Evolutionary conservation across 306 rosid genomes (phyloP).

Genomic region (Vachellia pachyceras): DNA sequence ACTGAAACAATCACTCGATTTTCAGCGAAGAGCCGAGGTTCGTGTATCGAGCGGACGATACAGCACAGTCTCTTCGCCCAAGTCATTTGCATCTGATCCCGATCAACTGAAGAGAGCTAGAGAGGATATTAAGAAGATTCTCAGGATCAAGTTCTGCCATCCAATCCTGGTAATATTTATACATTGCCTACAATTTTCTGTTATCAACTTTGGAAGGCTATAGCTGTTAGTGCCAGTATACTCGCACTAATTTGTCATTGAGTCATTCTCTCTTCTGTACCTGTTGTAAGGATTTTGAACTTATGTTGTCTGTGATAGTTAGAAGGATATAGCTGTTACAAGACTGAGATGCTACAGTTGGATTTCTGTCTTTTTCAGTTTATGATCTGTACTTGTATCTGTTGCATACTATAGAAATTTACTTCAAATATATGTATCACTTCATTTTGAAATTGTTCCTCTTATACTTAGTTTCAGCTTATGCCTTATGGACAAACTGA

Average conservation of each 20-base stretch:
- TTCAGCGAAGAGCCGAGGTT: conserved; percentile 56
- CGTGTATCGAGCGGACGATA: conserved; percentile 57
- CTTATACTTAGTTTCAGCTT: neutral
- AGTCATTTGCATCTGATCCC: conserved; percentile 73
- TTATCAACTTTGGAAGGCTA: neutral
- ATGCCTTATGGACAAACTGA: neutral
- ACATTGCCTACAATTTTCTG: neutral
- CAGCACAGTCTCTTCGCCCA: conserved; percentile 55
- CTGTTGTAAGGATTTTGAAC: neutral
- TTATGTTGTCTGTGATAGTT: conserved; percentile 7
- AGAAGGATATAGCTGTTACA: neutral
- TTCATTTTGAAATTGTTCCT: neutral
- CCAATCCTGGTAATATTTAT: conserved; percentile 70
- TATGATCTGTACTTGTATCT: conserved; percentile 10
- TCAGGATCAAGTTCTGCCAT: conserved; percentile 77
- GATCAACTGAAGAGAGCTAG: conserved; percentile 81
- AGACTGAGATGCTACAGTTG: neutral
- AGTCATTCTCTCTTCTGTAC: conserved; percentile 12
- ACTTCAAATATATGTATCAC: conserved; percentile 10
- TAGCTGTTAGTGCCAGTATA: neutral
- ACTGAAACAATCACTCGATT: neutral
- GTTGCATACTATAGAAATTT: conserved; percentile 4
- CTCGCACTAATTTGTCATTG: neutral
- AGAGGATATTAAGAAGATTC: conserved; percentile 84
- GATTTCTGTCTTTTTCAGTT: conserved; percentile 14